Conservation (phyloP, 768 basidiomycete species). For the Xerocomellus intermedius region DNA sequence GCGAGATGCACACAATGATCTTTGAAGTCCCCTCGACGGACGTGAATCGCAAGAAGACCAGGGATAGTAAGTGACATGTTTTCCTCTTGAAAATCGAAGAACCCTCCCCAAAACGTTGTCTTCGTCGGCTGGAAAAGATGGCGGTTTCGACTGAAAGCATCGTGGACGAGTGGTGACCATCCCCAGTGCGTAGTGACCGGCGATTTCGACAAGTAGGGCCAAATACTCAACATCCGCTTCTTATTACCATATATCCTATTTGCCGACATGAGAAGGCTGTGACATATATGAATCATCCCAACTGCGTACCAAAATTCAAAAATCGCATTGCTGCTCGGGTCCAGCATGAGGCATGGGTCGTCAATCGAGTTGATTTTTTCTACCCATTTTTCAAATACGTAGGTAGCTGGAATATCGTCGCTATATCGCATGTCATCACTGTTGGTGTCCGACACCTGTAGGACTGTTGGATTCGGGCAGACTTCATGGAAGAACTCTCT, state of each 20-base stretch:
- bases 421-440: conserved; percentile 29
- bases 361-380: conserved; percentile 33
- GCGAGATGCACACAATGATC: conserved; percentile 44
- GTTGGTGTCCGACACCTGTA: conserved; percentile 32
- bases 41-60: conserved; percentile 49
- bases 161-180: conserved; percentile 38
- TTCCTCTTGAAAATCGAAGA: conserved; percentile 2
- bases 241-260: conserved; percentile 35
- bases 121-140: conserved; percentile 20
- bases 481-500: conserved; percentile 38
- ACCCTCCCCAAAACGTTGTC: not conserved
- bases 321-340: conserved; percentile 22
- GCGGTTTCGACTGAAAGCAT: conserved; percentile 33
- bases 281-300: not conserved
- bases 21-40: conserved; percentile 51
- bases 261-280: not conserved
- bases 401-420: conserved; percentile 22
- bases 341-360: conserved; percentile 42
- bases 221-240: conserved; percentile 35
- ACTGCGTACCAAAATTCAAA: conserved; percentile 38
- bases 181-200: conserved; percentile 36
- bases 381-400: conserved; percentile 40
- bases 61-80: conserved; percentile 23
- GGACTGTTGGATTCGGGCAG: conserved; percentile 37
- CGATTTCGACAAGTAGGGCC: conserved; percentile 33